Evolutionary conservation across 768 basidiomycete species (phyloP).

Genomic region (Amanita brunnescens): DNA sequence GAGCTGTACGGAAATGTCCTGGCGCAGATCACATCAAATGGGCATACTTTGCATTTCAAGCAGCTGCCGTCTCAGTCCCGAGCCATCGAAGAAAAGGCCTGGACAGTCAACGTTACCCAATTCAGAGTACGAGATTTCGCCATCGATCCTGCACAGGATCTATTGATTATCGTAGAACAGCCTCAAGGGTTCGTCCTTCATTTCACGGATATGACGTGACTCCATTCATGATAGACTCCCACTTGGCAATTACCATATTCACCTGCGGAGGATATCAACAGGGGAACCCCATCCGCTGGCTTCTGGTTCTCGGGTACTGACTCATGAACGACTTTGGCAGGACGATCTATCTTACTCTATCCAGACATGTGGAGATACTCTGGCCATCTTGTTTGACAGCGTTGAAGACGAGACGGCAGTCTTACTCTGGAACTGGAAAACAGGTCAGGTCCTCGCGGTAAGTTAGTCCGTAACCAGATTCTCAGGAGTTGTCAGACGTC

Average conservation of each 20-base stretch:
- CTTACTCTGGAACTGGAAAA: slow-evolving; percentile 62
- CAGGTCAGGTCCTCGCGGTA: slow-evolving; percentile 40
- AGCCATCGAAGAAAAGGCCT: slow-evolving; percentile 35
- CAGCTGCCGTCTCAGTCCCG: slow-evolving; percentile 42
- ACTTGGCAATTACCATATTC: slow-evolving; percentile 23
- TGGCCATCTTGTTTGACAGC: slow-evolving; percentile 41
- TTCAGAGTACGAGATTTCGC: slow-evolving; percentile 44
- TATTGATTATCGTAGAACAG: slow-evolving; percentile 43
- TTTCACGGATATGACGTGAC: neutral
- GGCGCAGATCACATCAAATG: slow-evolving; percentile 27
- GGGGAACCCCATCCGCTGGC: slow-evolving; percentile 39
- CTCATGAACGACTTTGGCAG: slow-evolving; percentile 16
- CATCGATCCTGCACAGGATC: slow-evolving; percentile 61
- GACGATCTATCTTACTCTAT: slow-evolving; percentile 32
- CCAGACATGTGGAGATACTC: slow-evolving; percentile 44
- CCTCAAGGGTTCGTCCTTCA: slow-evolving; percentile 24
- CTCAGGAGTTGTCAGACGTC: slow-evolving; percentile 8
- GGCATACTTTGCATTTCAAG: slow-evolving; percentile 28
- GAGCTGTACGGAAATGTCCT: slow-evolving; percentile 54
- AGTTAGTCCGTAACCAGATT: slow-evolving; percentile 16
- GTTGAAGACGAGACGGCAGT: slow-evolving; percentile 34
- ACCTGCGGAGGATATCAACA: slow-evolving; percentile 37
- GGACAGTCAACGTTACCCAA: slow-evolving; percentile 29
- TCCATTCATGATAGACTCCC: slow-evolving; percentile 5
- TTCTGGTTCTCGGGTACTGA: slow-evolving; percentile 22